These are phyloP conservation scores for Lentinula boryana DNA, from an alignment of 768 basidiomycete genomes.

Conservation along the genomic window DNA sequence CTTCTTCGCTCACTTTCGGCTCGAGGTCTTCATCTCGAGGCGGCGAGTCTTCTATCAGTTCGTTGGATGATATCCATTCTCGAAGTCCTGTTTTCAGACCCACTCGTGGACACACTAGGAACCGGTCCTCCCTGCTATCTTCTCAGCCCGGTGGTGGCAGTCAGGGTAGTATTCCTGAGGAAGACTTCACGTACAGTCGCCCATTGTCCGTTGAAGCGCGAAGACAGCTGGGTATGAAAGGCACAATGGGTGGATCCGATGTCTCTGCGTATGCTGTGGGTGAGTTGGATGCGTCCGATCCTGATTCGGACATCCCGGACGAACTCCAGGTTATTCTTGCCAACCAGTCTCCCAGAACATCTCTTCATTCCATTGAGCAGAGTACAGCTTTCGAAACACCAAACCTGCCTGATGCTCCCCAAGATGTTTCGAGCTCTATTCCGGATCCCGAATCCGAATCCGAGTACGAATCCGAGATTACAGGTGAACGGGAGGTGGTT, in stretches of 20 bases:
- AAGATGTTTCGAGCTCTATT: background rate
- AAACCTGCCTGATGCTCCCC: slow-evolving; percentile 11
- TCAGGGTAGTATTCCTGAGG: slow-evolving; percentile 1
- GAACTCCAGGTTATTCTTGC: slow-evolving; percentile 63
- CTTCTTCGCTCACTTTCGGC: slow-evolving; percentile 7
- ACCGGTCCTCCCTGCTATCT: slow-evolving; percentile 17
- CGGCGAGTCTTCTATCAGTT: slow-evolving; percentile 12
- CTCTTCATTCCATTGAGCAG: slow-evolving; percentile 29
- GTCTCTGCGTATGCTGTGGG: slow-evolving; percentile 37
- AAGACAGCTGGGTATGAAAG: slow-evolving; percentile 54
- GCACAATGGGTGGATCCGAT: slow-evolving; percentile 62
- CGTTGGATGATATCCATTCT: slow-evolving; percentile 17
- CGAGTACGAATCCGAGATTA: background rate
- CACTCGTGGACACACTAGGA: slow-evolving; percentile 15
- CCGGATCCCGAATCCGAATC: background rate
- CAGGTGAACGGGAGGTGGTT: slow-evolving; percentile 12
- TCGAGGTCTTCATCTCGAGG: slow-evolving; percentile 27
- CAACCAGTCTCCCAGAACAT: slow-evolving; percentile 25
- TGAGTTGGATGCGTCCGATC: slow-evolving; percentile 50
- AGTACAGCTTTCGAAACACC: slow-evolving; percentile 26
- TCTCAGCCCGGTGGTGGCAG: background rate
- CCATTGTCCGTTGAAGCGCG: slow-evolving; percentile 46
- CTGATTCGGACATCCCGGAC: slow-evolving; percentile 76
- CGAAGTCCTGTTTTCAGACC: slow-evolving; percentile 31
- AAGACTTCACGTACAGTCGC: slow-evolving; percentile 12